Percentiles rank a stretch among this genome's conserved stretches.
These are phyloP conservation scores for Amanita rubescens DNA, from an alignment of 768 basidiomycete species.

Conservation along the genomic window DNA sequence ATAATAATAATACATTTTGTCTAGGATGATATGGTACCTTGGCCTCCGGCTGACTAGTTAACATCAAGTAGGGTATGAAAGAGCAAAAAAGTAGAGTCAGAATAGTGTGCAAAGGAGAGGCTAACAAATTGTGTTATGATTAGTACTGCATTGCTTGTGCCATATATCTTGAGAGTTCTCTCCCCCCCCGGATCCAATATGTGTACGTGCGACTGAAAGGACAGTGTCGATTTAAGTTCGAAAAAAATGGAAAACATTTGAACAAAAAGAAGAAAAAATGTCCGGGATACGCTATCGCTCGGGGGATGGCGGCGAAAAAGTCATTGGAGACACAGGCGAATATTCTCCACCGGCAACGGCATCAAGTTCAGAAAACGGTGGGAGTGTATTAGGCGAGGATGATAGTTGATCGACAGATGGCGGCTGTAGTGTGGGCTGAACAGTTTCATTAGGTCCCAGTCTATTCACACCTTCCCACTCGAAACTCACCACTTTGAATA, in stretches of 20 bases:
- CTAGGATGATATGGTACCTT: slow-evolving; percentile 44
- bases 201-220: slow-evolving; percentile 9
- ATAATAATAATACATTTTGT: slow-evolving; percentile 55
- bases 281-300: slow-evolving; percentile 30
- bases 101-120: slow-evolving; percentile 3
- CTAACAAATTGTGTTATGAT: slow-evolving; percentile 12
- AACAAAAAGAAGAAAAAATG: slow-evolving; percentile 16
- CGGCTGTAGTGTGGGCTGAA: slow-evolving; percentile 48
- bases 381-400: slow-evolving; percentile 44
- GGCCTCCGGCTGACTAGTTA: slow-evolving; percentile 35
- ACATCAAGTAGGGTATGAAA: slow-evolving; percentile 31
- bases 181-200: neutral
- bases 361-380: slow-evolving; percentile 76
- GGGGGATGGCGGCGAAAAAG: slow-evolving; percentile 45
- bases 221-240: slow-evolving; percentile 17
- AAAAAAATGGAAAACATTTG: slow-evolving; percentile 6
- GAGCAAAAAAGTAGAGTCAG: slow-evolving; percentile 7
- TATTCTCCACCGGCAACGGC: slow-evolving; percentile 77
- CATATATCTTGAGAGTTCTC: slow-evolving; percentile 3
- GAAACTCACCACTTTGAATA: slow-evolving; percentile 84
- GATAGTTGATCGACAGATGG: slow-evolving; percentile 19
- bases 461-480: slow-evolving; percentile 30
- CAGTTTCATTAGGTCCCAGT: slow-evolving; percentile 26
- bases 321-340: slow-evolving; percentile 70
- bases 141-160: slow-evolving; percentile 9